Percentiles rank a stretch among this genome's conserved stretches.
These are phyloP conservation scores for Phytophthora cactorum DNA, from an alignment of 352 stramenopile genomes.

Conservation along the genomic window DNA sequence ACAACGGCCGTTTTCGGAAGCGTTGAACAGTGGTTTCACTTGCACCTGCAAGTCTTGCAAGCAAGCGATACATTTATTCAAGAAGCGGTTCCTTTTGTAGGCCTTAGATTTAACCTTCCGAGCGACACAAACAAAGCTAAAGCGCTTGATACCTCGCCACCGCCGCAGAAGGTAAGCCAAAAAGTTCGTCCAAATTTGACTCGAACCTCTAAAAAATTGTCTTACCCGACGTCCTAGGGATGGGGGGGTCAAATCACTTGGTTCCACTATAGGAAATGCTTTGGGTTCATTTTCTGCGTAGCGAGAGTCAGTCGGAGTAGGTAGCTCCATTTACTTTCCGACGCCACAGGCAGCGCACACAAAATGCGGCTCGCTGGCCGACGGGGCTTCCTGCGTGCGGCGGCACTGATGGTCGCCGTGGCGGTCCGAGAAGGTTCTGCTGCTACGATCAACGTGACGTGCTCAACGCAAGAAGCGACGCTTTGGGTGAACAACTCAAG, in stretches of 20 bases:
- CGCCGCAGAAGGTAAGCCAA: too few species aligned
- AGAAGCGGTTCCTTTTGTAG: neutral
- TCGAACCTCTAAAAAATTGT: slow-evolving; percentile 5
- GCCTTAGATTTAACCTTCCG: neutral
- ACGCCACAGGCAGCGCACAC: slow-evolving; percentile 16
- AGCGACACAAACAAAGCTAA: neutral
- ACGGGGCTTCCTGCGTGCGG: slow-evolving; percentile 14
- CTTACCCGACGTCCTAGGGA: slow-evolving; percentile 10
- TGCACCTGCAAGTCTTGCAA: neutral
- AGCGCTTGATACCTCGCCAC: neutral
- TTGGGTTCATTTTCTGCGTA: slow-evolving; percentile 39
- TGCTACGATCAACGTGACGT: neutral
- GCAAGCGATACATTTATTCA: neutral
- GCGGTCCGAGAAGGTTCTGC: neutral
- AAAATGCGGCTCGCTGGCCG: slow-evolving; percentile 25
- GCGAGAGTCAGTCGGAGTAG: slow-evolving; percentile 36
- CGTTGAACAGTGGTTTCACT: slow-evolving; percentile 16
- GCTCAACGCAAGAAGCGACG: neutral
- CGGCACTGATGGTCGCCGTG: slow-evolving; percentile 6
- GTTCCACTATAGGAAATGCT: slow-evolving; percentile 16
- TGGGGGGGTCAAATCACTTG: slow-evolving; percentile 7
- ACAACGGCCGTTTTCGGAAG: neutral
- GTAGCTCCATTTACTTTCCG: slow-evolving; percentile 30
- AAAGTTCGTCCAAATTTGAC: neutral
- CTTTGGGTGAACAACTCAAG: neutral